phyloP scores from a whole-genome alignment of 306 rosid genomes.

The Dicorynia guianensis region DNA sequence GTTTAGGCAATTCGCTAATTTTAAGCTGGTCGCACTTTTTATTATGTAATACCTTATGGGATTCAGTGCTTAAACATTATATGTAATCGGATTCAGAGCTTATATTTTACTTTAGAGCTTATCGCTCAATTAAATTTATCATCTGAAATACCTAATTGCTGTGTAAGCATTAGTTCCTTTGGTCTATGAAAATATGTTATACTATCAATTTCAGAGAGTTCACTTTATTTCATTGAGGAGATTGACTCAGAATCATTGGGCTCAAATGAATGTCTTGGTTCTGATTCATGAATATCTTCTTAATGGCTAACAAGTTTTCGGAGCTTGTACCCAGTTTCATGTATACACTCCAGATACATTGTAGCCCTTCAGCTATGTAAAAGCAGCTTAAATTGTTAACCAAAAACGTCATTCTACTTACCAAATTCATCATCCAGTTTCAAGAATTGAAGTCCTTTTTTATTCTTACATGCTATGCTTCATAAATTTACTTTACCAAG shows the following conservation, averaged over 20 bases:
- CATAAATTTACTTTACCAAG: not conserved
- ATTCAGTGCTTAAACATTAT: constrained; percentile 7
- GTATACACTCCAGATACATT: not conserved
- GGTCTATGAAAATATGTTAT: not conserved
- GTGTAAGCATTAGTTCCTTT: not conserved
- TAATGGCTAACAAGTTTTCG: not conserved
- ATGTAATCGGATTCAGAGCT: constrained; percentile 20
- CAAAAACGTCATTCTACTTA: not conserved
- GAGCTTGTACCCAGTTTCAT: constrained; percentile 16
- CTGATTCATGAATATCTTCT: not conserved
- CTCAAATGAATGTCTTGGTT: too few species aligned
- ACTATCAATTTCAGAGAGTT: too few species aligned
- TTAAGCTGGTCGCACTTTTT: constrained; percentile 1
- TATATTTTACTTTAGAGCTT: constrained; percentile 21
- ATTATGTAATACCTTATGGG: constrained; percentile 1
- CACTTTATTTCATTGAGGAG: too few species aligned
- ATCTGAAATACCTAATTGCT: constrained; percentile 1
- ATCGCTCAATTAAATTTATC: not conserved
- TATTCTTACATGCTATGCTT: not conserved
- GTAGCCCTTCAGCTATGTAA: constrained; percentile 1
- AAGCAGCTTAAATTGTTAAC: not conserved
- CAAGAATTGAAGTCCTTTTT: not conserved
- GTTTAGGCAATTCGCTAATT: constrained; percentile 4
- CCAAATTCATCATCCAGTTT: constrained; percentile 13
- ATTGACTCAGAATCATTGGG: too few species aligned